Evolutionary conservation across 768 basidiomycete species (phyloP), one percentile per base, ranked within the genome.

Genomic region (Amylocystis lapponica): DNA sequence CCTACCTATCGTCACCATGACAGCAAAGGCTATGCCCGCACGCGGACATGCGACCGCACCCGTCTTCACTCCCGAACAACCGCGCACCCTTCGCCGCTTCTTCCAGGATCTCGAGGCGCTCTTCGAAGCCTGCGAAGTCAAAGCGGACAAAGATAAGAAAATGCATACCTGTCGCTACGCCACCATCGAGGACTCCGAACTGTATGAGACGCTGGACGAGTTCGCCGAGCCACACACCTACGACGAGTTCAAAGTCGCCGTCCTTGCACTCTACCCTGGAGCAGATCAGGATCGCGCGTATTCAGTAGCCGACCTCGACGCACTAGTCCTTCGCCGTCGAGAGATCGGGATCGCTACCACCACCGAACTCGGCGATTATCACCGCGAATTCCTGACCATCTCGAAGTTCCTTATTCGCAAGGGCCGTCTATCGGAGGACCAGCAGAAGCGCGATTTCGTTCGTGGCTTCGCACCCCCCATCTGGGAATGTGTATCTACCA

Each of bases 201-300:
- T 44, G 8, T 36, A 34, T 1, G 37, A 43, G 26, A 48, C 50
- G 20, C 58, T 47, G 29, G 42, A 46, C 11, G 43, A 43, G 1
- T 57, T 59, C 42, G 57, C 20, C 12, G 31, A 35, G 32, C 32
- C 22, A 32, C 17, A 31, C 5, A 47, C 49, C 23, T 62, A 49
- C 39, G 36, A 48, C 11, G 45, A 50, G 1, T 57, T 59, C 40
- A 60, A 53, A 36, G 29, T 47, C 5, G 53, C 43, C 1, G 47
- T 64, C 3, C 23, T 53, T 25, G 50, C 54, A 11, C 46, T 56
- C 23, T 64, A 61, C 38, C 54, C 54, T 9, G 55, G 46, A 2
- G 34, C 46, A 5, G 41, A 45, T 5, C 46, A 51, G 20, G 31
- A 22, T 4, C 36, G 41, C 8, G 50, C 51, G 22, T 63, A 46